A percentile compares a stretch with the other conserved stretches of the same genome.
Evolutionary conservation across 2,329 filamentous ascomycete species (phyloP).

Genomic region (Mycosphaerella sp.): DNA sequence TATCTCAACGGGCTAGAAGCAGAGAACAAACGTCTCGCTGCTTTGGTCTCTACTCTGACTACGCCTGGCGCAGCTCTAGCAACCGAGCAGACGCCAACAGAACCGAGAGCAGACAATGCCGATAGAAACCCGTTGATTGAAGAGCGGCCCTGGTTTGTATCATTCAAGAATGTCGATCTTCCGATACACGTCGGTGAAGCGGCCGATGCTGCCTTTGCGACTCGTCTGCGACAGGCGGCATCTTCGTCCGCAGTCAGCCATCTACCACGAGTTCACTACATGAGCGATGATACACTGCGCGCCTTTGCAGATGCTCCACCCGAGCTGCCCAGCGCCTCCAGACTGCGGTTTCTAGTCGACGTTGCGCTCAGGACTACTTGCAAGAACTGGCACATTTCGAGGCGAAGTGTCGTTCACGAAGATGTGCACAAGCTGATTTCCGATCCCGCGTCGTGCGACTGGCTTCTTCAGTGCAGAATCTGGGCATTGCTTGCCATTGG

Average conservation of each 20-base stretch:
- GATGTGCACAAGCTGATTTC: constrained; percentile 38
- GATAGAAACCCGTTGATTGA: constrained; percentile 34
- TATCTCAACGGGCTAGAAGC: constrained; percentile 30
- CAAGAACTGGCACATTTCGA: constrained; percentile 41
- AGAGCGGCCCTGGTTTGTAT: constrained; percentile 36
- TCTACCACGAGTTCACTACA: constrained; percentile 34
- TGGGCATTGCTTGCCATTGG: constrained; percentile 45
- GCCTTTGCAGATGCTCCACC: constrained; percentile 33
- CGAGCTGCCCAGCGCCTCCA: constrained; percentile 38
- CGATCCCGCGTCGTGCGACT: constrained; percentile 33
- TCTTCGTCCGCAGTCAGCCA: constrained; percentile 27
- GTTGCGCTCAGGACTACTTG: constrained; percentile 41
- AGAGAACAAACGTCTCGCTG: constrained; percentile 30
- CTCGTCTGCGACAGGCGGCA: constrained; percentile 34
- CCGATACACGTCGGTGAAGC: constrained; percentile 37
- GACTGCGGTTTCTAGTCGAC: constrained; percentile 37
- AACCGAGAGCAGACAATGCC: constrained; percentile 27
- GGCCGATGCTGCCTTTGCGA: constrained; percentile 37
- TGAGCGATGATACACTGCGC: constrained; percentile 32
- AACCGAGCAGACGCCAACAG: constrained; percentile 3
- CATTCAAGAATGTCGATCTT: constrained; percentile 29
- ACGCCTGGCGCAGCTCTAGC: constrained; percentile 8
- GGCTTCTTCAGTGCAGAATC: constrained; percentile 38
- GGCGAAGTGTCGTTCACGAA: constrained; percentile 36
- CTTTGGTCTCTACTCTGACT: constrained; percentile 13